These are phyloP conservation scores for Leccinum arenicola DNA, from an alignment of 768 basidiomycete genomes.

Conservation along the genomic window DNA sequence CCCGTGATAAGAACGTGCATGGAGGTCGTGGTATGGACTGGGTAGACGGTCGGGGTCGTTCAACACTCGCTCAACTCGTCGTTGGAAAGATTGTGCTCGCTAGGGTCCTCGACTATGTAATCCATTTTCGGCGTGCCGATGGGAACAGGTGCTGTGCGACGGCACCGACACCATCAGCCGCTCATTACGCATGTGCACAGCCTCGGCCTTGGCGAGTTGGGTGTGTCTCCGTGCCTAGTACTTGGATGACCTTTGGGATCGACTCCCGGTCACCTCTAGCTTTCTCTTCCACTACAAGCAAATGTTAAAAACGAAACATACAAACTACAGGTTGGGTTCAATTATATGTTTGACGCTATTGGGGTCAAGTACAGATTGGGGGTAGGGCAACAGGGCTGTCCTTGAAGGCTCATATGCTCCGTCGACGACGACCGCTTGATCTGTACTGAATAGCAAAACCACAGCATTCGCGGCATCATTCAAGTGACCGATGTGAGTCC, in stretches of 20 bases:
- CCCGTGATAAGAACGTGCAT: slow-evolving; percentile 29
- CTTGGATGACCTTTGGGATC: neutral
- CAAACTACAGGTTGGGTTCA: slow-evolving; percentile 38
- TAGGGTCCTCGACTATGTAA: neutral
- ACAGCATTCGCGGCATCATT: slow-evolving; percentile 69
- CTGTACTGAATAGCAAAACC: slow-evolving; percentile 78
- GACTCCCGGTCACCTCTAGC: neutral
- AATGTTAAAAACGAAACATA: neutral
- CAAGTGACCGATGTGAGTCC: slow-evolving; percentile 40
- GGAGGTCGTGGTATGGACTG: neutral
- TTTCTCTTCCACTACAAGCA: neutral
- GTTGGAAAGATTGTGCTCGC: neutral
- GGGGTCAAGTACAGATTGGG: slow-evolving; percentile 61
- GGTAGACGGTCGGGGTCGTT: neutral
- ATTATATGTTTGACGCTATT: slow-evolving; percentile 47
- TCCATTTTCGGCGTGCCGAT: neutral
- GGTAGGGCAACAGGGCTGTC: slow-evolving; percentile 53
- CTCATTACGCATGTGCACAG: neutral
- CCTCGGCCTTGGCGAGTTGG: neutral
- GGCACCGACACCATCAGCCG: neutral
- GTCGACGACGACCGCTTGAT: slow-evolving; percentile 71
- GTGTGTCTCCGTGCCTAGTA: neutral
- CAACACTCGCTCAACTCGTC: neutral
- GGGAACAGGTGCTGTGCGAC: neutral
- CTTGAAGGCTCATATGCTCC: slow-evolving; percentile 60